Evolutionary conservation across 768 basidiomycete species (phyloP).

Genomic region (Agaricus sinodeliciosus): DNA sequence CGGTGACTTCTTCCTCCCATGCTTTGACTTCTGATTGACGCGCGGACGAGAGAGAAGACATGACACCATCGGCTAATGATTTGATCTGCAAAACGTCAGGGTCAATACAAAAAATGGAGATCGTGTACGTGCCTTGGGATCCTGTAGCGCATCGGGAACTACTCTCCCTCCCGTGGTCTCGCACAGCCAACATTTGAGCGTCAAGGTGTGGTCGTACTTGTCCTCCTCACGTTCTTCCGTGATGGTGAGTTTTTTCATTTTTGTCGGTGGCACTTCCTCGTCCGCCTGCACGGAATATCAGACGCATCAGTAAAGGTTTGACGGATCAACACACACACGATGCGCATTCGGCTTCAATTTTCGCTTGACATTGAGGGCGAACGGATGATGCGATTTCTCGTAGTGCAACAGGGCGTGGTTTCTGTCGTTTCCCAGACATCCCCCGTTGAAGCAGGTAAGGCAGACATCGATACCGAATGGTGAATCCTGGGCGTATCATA

Average conservation of each 20-base stretch:
- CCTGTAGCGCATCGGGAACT: conserved; percentile 30
- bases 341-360: conserved; percentile 54
- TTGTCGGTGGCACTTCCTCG: conserved; percentile 78
- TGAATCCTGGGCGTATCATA: conserved; percentile 45
- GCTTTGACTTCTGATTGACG: conserved; percentile 93
- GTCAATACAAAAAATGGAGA: not conserved
- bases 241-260: conserved; percentile 89
- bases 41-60: conserved; percentile 80
- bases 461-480: conserved; percentile 84
- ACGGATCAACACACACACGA: conserved; percentile 46
- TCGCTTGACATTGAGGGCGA: conserved; percentile 79
- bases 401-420: conserved; percentile 74
- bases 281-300: conserved; percentile 39
- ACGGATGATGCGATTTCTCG: conserved; percentile 63
- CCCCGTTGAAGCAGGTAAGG: conserved; percentile 90
- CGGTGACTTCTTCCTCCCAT: conserved; percentile 90
- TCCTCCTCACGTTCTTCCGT: conserved; percentile 83
- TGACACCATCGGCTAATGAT: conserved; percentile 55
- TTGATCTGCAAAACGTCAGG: conserved; percentile 34
- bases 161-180: conserved; percentile 42
- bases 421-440: conserved; percentile 56
- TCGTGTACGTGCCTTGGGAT: conserved; percentile 25
- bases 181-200: conserved; percentile 74
- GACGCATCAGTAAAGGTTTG: not conserved
- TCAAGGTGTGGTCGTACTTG: conserved; percentile 64